Evolutionary conservation across 192 early-diverging fungal genomes (phyloP).

Genomic region (Mortierella hygrophila): DNA sequence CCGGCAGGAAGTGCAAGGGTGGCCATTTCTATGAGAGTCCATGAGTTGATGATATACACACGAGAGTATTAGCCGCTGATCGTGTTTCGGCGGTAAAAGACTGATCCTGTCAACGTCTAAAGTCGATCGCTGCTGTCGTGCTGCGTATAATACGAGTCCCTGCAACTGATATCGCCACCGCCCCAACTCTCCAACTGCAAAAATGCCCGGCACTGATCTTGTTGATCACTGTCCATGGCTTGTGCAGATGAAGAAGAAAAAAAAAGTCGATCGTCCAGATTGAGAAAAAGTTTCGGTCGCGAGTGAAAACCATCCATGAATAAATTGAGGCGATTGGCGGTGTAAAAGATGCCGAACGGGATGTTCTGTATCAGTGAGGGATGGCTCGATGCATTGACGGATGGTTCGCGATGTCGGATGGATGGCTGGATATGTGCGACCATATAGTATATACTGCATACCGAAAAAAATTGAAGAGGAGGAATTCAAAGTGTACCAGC

Average conservation of each 20-base stretch:
- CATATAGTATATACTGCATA: conserved; percentile 11
- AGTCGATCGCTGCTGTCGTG: neutral
- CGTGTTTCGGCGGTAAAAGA: neutral
- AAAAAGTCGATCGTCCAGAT: neutral
- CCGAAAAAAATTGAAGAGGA: conserved; percentile 48
- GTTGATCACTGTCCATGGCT: neutral
- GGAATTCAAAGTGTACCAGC: conserved; percentile 4
- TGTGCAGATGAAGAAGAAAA: too few relatives aligned
- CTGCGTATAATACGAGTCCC: neutral
- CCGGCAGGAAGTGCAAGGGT: conserved; percentile 69
- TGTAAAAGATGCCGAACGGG: neutral
- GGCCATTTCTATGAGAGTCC: conserved; percentile 56
- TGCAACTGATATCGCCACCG: neutral
- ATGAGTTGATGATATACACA: neutral
- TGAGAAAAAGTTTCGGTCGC: too few relatives aligned
- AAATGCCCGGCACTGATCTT: neutral
- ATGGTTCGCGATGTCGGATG: conserved; percentile 13
- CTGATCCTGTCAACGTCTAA: neutral
- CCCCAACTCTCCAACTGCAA: neutral
- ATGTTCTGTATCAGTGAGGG: neutral
- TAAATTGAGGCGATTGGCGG: neutral
- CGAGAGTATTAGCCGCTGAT: neutral
- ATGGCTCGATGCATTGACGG: conserved; percentile 16
- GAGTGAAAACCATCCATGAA: neutral
- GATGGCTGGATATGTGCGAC: conserved; percentile 8